Base-by-base conservation (phyloP, 108 stramenopile genomes). In the Schizochytrium sp. region DNA sequence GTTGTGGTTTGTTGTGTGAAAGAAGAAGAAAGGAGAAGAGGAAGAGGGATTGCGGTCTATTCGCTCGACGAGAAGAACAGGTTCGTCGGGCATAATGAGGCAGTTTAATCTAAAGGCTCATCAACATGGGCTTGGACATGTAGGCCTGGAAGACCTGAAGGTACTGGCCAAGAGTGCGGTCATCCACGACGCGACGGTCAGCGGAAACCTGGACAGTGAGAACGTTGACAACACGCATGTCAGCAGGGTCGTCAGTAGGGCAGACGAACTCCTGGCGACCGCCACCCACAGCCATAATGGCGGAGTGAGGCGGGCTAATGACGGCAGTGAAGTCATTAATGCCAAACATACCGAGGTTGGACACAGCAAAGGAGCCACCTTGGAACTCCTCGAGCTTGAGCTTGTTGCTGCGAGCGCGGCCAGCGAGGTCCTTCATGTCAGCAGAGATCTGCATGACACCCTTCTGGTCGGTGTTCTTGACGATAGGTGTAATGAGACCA, bases 291-390 rank as follows among this genome's bases (percentile, higher is more conserved):
- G 99, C 99, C 88, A 99, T 90, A 89, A 99, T 99, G 64, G 96
- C 96, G 7, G 97, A 95, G 94, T 99, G 99, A 5, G 99, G 99
- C 47, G 98, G 98, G 88, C 98, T 99, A 89, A 99, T 98, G 46
- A 99, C 98, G 17, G 99, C 98, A 72, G 96, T 95, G 90, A 99
- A 99, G 72, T 97, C 97, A 61, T 94, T 94, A 89, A 99, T 96
- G 49, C 98, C 99, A 90, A 98, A 99, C 99, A 99, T 99, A 55
- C 99, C 99, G 72, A 99, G 90, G 90, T 99, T 99, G 90, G 95
- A 94, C 44, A 99, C 95, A 45, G 97, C 96, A 92, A 99, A 98
- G 28, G 97, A 96, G 60, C 99, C 99, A 45, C 98, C 98, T 93
- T 98, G 96, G 91, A 96, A 98, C 93, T 98, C 98, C 89, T 98